Base-by-base conservation (phyloP, 1,284 basidiomycete genomes). In the Athelia sp. region DNA sequence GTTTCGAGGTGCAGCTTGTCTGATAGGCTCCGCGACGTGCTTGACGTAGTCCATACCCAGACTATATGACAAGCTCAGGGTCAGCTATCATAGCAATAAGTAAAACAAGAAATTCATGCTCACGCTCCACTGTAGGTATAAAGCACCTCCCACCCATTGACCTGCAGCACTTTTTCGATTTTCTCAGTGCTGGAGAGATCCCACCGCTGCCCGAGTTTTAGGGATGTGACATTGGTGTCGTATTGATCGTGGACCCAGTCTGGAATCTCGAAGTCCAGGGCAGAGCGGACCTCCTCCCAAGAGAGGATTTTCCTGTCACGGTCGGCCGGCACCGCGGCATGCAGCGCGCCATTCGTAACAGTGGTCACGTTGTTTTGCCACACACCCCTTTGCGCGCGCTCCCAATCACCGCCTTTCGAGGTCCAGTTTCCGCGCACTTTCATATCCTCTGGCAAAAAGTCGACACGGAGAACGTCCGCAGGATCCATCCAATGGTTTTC, bases 401-500 rank as follows among this genome's bases (percentile, higher is more conserved):
- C 56, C 43, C 55, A 18, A 32, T 61, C 50, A 22, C 53, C 54
- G 19, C 54, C 48, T 32, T 54, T 36, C 19, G 24, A 19, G 51
- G 26, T 51, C 56, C 63, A 64, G 8, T 55, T 50, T 11, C 68
- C 69, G 43, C 69, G 65, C 1, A 24, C 40, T 46, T 61, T 63
- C 62, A 67, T 65, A 13, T 59, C 64, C 4, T 57, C 45, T 3
- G 66, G 57, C 34, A 74, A 52, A 11, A 40, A 52, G 51, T 74
- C 70, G 45, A 74, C 68, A 32, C 73, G 70, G 32, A 66, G 55
- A 23, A 64, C 26, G 8, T 50, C 48, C 3, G 40, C 24, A 8
- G 67, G 58, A 40, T 74, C 74, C 36, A 74, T 75, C 57, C 65
- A 64, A 1, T 43, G 35, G 51, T 74, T 75, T 24, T 70, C 61